phyloP scores from a whole-genome alignment of 2,329 filamentous ascomycete genomes.

The Cryphonectria nitschkei region DNA sequence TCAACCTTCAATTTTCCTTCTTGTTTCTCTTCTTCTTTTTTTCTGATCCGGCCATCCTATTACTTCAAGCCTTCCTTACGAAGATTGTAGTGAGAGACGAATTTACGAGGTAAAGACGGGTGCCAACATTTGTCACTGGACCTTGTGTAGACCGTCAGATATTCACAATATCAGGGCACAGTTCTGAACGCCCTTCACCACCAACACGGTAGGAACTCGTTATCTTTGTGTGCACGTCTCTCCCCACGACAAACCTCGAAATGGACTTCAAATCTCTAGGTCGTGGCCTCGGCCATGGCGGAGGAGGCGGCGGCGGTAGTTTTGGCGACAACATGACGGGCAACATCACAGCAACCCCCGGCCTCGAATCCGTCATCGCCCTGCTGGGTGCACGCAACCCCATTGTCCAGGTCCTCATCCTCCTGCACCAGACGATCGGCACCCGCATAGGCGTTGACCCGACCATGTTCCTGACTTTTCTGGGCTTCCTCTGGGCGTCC shows the following conservation, averaged over 20 bases:
- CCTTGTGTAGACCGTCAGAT: neutral
- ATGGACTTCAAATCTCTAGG: slow-evolving; percentile 35
- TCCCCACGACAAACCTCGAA: neutral
- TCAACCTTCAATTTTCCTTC: neutral
- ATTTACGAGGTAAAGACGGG: neutral
- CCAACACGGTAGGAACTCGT: neutral
- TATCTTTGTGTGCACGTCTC: neutral
- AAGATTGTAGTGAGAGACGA: neutral
- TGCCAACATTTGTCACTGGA: neutral
- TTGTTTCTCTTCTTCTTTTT: neutral
- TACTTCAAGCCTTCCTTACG: neutral
- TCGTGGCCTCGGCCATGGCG: slow-evolving; percentile 26
- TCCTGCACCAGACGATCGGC: slow-evolving; percentile 51
- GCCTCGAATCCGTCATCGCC: slow-evolving; percentile 49
- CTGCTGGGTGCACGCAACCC: slow-evolving; percentile 50
- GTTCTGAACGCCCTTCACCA: neutral
- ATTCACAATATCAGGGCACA: neutral
- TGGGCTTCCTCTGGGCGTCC: slow-evolving; percentile 53
- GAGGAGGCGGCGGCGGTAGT: slow-evolving; percentile 29
- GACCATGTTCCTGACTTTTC: slow-evolving; percentile 48
- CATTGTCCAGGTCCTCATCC: slow-evolving; percentile 45
- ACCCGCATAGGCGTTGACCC: slow-evolving; percentile 53
- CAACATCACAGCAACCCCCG: slow-evolving; percentile 26
- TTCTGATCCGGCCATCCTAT: neutral
- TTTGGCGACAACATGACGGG: slow-evolving; percentile 31